Evolutionary conservation across 805 yeast species (phyloP), one percentile per base, ranked within the genome.

Genomic region (Metschnikowia picachoensis): DNA sequence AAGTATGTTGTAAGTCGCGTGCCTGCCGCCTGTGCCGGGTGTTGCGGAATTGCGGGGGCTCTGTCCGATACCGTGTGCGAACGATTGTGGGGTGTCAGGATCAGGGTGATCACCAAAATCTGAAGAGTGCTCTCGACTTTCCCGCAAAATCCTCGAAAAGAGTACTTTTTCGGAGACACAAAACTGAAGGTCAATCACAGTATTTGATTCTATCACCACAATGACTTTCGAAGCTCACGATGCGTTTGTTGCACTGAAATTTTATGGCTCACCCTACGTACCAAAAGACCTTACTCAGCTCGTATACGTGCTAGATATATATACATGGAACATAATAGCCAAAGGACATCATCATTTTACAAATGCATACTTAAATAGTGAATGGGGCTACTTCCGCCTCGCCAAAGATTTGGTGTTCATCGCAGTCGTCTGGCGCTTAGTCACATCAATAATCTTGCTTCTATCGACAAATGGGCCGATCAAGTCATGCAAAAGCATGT

Each of bases 401-500:
- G 32, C 51, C 15, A 52, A 64, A 31, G 73, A 67, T 44, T 11
- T 53, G 9, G 36, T 60, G 1, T 54, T 66, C 25, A 40, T 52
- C 1, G 50, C 47, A 34, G 39, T 60, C 11, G 34, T 65, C 1
- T 47, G 50, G 27, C 16, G 39, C 9, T 39, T 53, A 36, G 3
- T 59, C 3, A 39, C 41, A 2, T 15, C 43, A 4, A 16, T 53
- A 1, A 43, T 50, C 7, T 14, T 32, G 14, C 49, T 48, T 4
- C 9, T 46, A 8, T 2, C 33, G 12, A 30, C 33, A 2, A 39
- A 55, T 29, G 66, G 66, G 5, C 39, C 55, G 2, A 13, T 50
- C 4, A 39, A 47, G 10, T 34, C 52, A 11, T 17, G 36, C 17
- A 15, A 29, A 25, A 35, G 14, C 12, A 14, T 39, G 28, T 29